Evolutionary conservation across 192 early-diverging fungal genomes (phyloP).

Genomic region (Coemansia sp.): DNA sequence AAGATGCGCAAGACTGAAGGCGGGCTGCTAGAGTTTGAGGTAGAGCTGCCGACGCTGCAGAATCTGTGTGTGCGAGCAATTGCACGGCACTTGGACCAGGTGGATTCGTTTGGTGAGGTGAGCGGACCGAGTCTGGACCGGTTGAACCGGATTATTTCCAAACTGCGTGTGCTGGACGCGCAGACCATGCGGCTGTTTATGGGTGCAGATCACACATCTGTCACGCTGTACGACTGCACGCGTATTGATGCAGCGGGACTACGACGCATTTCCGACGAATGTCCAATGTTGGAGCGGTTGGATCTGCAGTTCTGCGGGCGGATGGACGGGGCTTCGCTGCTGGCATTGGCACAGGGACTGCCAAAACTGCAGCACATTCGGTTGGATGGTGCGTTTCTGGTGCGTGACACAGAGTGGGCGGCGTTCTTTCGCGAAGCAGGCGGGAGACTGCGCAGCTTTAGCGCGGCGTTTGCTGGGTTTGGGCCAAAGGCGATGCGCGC

Average conservation of each 20-base stretch:
- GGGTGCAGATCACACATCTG: slow-evolving; percentile 54
- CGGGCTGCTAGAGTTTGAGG: slow-evolving; percentile 55
- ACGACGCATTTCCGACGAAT: slow-evolving; percentile 61
- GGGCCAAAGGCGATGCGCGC: slow-evolving; percentile 54
- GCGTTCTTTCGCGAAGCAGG: slow-evolving; percentile 60
- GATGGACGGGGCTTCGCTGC: slow-evolving; percentile 56
- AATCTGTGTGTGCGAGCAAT: slow-evolving; percentile 70
- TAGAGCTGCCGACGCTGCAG: slow-evolving; percentile 59
- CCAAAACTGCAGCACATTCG: slow-evolving; percentile 56
- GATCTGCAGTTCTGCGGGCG: slow-evolving; percentile 75
- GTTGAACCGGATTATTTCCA: slow-evolving; percentile 75
- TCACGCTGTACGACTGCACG: slow-evolving; percentile 81
- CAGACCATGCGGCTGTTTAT: slow-evolving; percentile 71
- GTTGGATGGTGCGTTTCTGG: slow-evolving; percentile 71
- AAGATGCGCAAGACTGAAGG: slow-evolving; percentile 45
- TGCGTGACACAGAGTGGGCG: slow-evolving; percentile 60
- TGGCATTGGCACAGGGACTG: slow-evolving; percentile 43
- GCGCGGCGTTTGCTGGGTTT: slow-evolving; percentile 61
- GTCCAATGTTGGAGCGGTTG: slow-evolving; percentile 61
- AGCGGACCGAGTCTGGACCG: slow-evolving; percentile 63
- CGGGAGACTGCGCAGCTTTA: slow-evolving; percentile 57
- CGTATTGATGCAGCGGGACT: slow-evolving; percentile 59
- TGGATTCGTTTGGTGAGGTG: slow-evolving; percentile 86
- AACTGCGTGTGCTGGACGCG: slow-evolving; percentile 66
- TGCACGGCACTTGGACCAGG: slow-evolving; percentile 73